Evolutionary conservation across 495 filamentous ascomycete genomes (phyloP), one percentile per base, ranked within the genome.

Genomic region (Daldinia grandis): DNA sequence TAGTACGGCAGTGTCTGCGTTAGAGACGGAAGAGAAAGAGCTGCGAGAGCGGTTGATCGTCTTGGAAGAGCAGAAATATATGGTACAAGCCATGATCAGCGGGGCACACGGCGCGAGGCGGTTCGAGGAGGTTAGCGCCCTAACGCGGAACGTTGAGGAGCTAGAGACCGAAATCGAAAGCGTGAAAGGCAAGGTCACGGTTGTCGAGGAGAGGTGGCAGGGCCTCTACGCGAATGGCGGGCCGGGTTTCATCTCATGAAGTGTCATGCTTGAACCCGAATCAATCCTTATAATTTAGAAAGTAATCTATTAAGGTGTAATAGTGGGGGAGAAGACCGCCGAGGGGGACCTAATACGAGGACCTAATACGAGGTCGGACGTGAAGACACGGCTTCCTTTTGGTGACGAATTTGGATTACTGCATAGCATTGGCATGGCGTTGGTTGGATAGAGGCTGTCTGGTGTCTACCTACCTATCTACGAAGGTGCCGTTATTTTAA

Each of bases 61-160:
- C 24, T 83, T 99, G 0, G 95, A 98, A 80, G 95, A 99, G 76
- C 95, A 99, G 79, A 88, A 88, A 75, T 98, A 97, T 75, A 87
- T 98, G 74, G 93, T 99, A 0, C 86, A 88, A 17, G 90, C 92
- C 70, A 98, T 98, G 93, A 86, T 98, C 53, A 88, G 84, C 5
- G 89, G 91, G 51, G 95, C 95, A 3, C 91, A 90, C 57, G 91
- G 89, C 65, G 86, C 89, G 35, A 85, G 95, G 59, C 90, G 91
- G 69, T 97, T 97, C 64, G 95, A 99, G 76, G 95, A 99, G 77
- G 93, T 96, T 1, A 86, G 86, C 62, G 91, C 90, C 28, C 80
- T 99, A 61, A 87, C 88, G 19, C 83, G 88, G 74, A 99, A 97
- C 76, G 75, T 95, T 28, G 91, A 94, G 58, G 95, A 99, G 76